A percentile compares a stretch with the other conserved stretches of the same genome.
phyloP scores from a whole-genome alignment of 2,329 filamentous ascomycete species.

The Trichoderma atrobrunneum region DNA sequence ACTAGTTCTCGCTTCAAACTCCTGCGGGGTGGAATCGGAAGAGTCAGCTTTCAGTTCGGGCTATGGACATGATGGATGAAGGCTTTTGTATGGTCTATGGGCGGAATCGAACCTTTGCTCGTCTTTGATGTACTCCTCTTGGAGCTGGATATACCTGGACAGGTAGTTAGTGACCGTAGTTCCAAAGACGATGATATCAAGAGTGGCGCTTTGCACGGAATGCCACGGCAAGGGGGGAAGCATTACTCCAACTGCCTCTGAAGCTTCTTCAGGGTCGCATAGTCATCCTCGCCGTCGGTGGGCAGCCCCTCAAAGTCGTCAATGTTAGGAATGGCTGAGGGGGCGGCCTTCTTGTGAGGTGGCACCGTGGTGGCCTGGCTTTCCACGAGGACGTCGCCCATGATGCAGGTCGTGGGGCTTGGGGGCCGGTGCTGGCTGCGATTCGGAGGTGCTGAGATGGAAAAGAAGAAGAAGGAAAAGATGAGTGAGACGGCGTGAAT shows the following conservation, averaged over 20 bases:
- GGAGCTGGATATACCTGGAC: slow-evolving; percentile 82
- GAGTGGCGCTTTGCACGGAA: not conserved
- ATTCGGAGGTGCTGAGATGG: not conserved
- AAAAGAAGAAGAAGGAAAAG: not conserved
- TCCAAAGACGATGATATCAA: not conserved
- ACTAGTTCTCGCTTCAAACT: slow-evolving; percentile 97
- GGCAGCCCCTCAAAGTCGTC: slow-evolving; percentile 83
- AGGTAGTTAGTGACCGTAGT: slow-evolving; percentile 28
- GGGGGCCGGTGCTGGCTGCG: slow-evolving; percentile 19
- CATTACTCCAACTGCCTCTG: slow-evolving; percentile 88
- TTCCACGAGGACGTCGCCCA: slow-evolving; percentile 88
- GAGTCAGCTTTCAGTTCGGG: not conserved
- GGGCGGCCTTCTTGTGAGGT: slow-evolving; percentile 76
- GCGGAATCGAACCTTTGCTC: slow-evolving; percentile 71
- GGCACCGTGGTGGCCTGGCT: slow-evolving; percentile 70
- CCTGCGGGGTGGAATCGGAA: slow-evolving; percentile 44
- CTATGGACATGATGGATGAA: not conserved
- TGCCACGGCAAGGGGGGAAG: not conserved
- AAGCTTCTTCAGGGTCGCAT: slow-evolving; percentile 92
- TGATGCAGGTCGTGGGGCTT: slow-evolving; percentile 41
- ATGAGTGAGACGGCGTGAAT: not conserved
- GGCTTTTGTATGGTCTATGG: not conserved
- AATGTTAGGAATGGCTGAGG: slow-evolving; percentile 81
- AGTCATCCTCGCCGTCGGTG: slow-evolving; percentile 84
- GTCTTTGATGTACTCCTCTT: slow-evolving; percentile 99